Conservation (phyloP, 371 early-diverging fungal species). For the Saksenaea vasiformis region DNA sequence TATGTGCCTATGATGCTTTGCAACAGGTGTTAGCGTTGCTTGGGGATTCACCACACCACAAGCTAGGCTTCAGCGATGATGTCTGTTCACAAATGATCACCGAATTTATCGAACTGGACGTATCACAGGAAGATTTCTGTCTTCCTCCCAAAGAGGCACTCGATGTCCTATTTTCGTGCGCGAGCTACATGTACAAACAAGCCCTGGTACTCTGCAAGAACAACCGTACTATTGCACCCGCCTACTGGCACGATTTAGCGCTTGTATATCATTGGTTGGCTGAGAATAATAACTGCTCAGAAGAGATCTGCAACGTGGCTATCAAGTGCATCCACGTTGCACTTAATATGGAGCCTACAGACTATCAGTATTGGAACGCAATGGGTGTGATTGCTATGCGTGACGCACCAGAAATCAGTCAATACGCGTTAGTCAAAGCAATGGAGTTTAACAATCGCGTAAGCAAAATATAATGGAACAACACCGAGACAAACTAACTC, state of each 20-base stretch:
- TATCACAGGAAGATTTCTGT: constrained; percentile 21
- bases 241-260: constrained; percentile 54
- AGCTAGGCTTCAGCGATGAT: constrained; percentile 40
- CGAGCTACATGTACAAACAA: constrained; percentile 52
- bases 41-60: constrained; percentile 32
- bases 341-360: constrained; percentile 62
- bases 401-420: constrained; percentile 64
- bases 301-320: constrained; percentile 20
- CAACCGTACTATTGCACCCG: constrained; percentile 32
- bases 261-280: constrained; percentile 43
- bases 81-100: constrained; percentile 25
- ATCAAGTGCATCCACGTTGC: constrained; percentile 65
- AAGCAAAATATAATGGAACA: constrained; percentile 5
- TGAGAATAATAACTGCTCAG: constrained; percentile 20
- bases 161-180: constrained; percentile 46
- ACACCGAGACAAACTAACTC: not conserved
- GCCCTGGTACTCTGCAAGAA: constrained; percentile 48
- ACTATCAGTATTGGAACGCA: constrained; percentile 71
- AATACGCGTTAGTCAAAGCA: constrained; percentile 85
- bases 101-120: constrained; percentile 33
- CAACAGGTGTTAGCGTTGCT: constrained; percentile 33
- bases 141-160: constrained; percentile 39
- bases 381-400: constrained; percentile 70
- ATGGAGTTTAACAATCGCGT: constrained; percentile 73
- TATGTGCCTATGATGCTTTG: constrained; percentile 40